Evolutionary conservation across 345 rosid species (phyloP), one percentile per base, ranked within the genome.

Genomic region (Microthlaspi erraticum): DNA sequence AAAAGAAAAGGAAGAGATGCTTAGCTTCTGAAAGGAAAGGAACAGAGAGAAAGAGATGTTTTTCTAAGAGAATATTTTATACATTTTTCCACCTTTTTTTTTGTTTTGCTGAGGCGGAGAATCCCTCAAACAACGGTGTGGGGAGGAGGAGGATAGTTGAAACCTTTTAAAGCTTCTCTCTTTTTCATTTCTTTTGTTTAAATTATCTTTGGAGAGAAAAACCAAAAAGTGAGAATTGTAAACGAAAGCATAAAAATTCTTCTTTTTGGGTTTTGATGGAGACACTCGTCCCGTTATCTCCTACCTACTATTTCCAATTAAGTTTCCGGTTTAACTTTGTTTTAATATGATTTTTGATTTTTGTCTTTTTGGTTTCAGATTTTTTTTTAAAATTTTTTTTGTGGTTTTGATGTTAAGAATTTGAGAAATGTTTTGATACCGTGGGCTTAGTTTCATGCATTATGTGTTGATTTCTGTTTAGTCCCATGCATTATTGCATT

Each of bases 21-120:
- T 87, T 81, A 73, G 86, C 95, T 87, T 89, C 85, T 73, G 83
- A 87, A 86, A 83, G 84, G 78, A 81, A 76, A 80, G 72, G 71
- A 77, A 83, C 76, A 76, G 73, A 77, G 77, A 76, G 78, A 67
- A 75, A 68, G 70, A 75, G 53, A 62, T 68, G 52, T 68, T 39
- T 64, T 55, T 29, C 42, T 19, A n/a, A 61, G 71, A 70, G 70
- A 63, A 76, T 68, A 54, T 60, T 42, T 56, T 61, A 14, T 75
- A 18, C 18, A 18, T 43, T 9, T 23, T 23, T 23, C 26, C 26
- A 23, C 26, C 3, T 23, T 23, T 23, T 51, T 14, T 50, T n/a
- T 49, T 33, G 26, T 79, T 83, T 81, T 83, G 83, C 76, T 84
- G 84, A 84, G 81, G 78, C 68, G 80, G 79, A 79, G 80, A 71